Evolutionary conservation across 108 stramenopile genomes (phyloP), one percentile per base, ranked within the genome.

Genomic region (Cyclotella choctawhatcheeana): DNA sequence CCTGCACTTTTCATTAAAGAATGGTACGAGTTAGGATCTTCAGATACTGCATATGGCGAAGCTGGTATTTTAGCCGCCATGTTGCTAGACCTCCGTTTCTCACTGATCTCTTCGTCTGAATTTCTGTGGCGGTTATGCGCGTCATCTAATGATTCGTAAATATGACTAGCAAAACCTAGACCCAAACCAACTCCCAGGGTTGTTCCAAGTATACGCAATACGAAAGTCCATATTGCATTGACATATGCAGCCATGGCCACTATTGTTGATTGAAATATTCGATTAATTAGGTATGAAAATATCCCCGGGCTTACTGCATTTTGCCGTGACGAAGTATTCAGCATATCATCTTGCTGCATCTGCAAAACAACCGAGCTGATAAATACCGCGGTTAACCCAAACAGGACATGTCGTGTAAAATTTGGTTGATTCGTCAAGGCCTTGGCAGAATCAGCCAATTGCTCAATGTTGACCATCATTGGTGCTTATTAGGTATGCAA

Each of bases 111-210:
- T 0, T 4, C 24, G 21, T 32, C 21, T 31, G 20, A 14, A n/a
- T 21, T 61, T 29, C 48, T 29, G 20, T 56, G 31, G 45, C 34
- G 10, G 32, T 63, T 24, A 4, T 79, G 51, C 64, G 31, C 64
- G 64, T 71, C 43, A 47, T 77, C 71, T 43, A 86, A 70, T 54
- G 89, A 50, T 40, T 91, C 88, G 52, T 85, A 85, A 22, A 93
- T 83, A 59, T 93, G 88, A 37, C 79, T 69, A 10, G 90, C 89
- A 60, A 90, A 76, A 4, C 93, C 89, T 43, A 89, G 60, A 10
- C 93, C 93, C 29, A 93, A 25, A 13, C 85, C 93, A 29, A 89
- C 62, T 0, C 93, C 90, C 13, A 89, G 51, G n/a, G 87, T 55
- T 10, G 76, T 64, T 7, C 86, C 89, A 16, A 85, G 22, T 5